Base-by-base conservation (phyloP, 2,329 filamentous ascomycete genomes). In the Amesomyces nigricolor region DNA sequence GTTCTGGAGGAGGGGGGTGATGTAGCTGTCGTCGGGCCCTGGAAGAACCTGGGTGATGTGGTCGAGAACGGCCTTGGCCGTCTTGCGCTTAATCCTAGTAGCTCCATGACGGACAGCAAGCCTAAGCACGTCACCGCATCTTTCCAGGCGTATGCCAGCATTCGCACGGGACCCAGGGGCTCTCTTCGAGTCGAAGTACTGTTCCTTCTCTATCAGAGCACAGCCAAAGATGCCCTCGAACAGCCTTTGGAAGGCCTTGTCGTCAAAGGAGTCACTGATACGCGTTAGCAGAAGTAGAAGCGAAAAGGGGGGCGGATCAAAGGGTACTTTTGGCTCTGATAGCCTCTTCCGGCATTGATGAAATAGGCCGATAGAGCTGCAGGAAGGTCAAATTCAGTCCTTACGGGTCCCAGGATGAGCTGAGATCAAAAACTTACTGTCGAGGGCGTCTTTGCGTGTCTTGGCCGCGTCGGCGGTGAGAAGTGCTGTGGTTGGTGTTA, bases 201-300 rank as follows among this genome's bases (percentile, higher is more conserved):
- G 68, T 9, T 83, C 75, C 66, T 89, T 90, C 63, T 96, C 91
- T 13, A 78, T 70, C 16, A 85, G 69, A 1, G 80, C 80, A 66
- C 79, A 86, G 52, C 80, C 78, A 66, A 96, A 96, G 2, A 97
- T 74, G 1, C 82, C 80, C 65, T 96, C 90, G 63, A 89, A 89
- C 43, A 96, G 83, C 57, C 81, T 80, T 66, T 94, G 87, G 62
- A 88, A 95, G n/a, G 81, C 80, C 67, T 87, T 88, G 67, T 95
- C 89, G 45, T 79, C 80, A 35, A 96, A 74, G 11, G 71, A 54
- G 30, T 44, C 56, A 54, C 58, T 50, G 30, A 14, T 10, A 9
- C 2, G 2, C 0, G 53, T 54, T 51, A 52, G 38, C 19, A 54
- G 49, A 39, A 44, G 22, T 26, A 3, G 22, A 29, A 10, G 14